Percentiles rank a stretch among this genome's conserved stretches.
These are phyloP conservation scores for Chrysoporthe deuterocubensis DNA, from an alignment of 2,329 filamentous ascomycete genomes.

Conservation along the genomic window DNA sequence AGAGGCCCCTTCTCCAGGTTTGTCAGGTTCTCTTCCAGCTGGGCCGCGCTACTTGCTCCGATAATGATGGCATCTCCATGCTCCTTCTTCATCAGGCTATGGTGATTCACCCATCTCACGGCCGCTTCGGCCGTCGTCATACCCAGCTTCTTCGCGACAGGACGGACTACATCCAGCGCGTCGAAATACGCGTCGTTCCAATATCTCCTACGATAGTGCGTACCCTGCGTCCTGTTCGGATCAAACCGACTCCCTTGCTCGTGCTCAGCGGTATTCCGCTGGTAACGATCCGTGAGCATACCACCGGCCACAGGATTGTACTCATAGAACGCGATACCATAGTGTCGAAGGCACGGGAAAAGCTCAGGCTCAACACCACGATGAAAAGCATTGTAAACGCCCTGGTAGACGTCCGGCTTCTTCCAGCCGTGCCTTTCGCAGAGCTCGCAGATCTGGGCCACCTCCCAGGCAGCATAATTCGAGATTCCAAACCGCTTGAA, in stretches of 20 bases:
- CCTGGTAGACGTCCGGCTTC: conserved; percentile 51
- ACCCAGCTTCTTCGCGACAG: conserved; percentile 62
- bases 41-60: conserved; percentile 49
- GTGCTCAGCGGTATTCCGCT: conserved; percentile 34
- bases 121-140: conserved; percentile 67
- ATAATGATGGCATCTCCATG: conserved; percentile 51
- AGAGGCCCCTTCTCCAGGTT: conserved; percentile 62
- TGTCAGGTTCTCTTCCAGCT: conserved; percentile 52
- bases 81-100: conserved; percentile 54
- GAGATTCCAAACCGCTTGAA: conserved; percentile 50
- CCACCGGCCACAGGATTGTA: conserved; percentile 51
- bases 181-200: conserved; percentile 60
- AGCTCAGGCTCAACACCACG: conserved; percentile 46
- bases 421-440: conserved; percentile 46
- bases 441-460: conserved; percentile 51
- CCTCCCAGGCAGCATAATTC: conserved; percentile 52
- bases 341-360: conserved; percentile 46
- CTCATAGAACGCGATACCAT: conserved; percentile 46
- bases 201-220: conserved; percentile 60
- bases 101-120: conserved; percentile 67
- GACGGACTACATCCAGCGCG: conserved; percentile 65
- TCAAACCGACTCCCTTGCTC: conserved; percentile 44
- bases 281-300: conserved; percentile 47
- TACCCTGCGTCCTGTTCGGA: conserved; percentile 44
- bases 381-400: conserved; percentile 35